Evolutionary conservation across 495 filamentous ascomycete genomes (phyloP).

Genomic region (Darksidea phi): DNA sequence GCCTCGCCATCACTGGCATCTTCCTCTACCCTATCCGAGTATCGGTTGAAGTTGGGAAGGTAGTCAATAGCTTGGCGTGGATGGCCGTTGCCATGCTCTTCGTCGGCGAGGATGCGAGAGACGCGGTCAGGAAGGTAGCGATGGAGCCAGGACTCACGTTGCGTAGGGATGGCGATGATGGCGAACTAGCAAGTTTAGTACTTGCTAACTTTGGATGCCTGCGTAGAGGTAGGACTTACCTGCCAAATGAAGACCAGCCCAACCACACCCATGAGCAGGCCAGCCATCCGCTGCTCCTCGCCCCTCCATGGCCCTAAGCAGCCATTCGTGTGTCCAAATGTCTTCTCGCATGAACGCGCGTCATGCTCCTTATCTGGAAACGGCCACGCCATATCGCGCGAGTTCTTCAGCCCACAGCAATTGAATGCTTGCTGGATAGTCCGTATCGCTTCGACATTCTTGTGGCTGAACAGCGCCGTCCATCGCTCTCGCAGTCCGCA

Average conservation of each 20-base stretch:
- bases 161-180: conserved; percentile 22
- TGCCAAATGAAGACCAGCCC: conserved; percentile 43
- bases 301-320: conserved; percentile 37
- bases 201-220: background rate
- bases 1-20: conserved; percentile 15
- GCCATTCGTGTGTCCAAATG: conserved; percentile 22
- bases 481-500: conserved; percentile 58
- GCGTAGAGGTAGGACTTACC: conserved; percentile 17
- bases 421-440: conserved; percentile 62
- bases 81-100: conserved; percentile 8
- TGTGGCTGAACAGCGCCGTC: conserved; percentile 49
- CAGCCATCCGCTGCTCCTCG: conserved; percentile 41
- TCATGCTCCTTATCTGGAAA: conserved; percentile 44
- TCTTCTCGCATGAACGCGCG: conserved; percentile 34
- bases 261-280: conserved; percentile 40
- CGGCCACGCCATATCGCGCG: conserved; percentile 59
- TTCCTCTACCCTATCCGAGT: conserved; percentile 11
- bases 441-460: conserved; percentile 54
- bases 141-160: conserved; percentile 18
- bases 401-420: conserved; percentile 63
- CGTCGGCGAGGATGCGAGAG: conserved; percentile 20
- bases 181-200: conserved; percentile 8
- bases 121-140: conserved; percentile 21
- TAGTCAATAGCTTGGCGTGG: conserved; percentile 28
- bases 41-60: conserved; percentile 7